Evolutionary conservation across 2,329 filamentous ascomycete species (phyloP).

Genomic region (Fusarium redolens): DNA sequence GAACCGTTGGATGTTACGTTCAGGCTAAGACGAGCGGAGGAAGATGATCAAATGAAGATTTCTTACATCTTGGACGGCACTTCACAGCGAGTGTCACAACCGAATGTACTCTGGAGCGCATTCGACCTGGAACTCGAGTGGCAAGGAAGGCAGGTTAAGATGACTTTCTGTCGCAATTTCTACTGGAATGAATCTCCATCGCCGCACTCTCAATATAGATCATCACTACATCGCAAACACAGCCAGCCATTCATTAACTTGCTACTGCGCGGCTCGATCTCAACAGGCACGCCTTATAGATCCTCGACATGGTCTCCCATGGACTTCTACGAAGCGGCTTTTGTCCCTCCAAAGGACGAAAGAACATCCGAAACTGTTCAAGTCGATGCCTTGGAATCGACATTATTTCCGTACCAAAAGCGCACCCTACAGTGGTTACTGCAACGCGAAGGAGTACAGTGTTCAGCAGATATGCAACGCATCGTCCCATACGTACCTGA

Average conservation of each 20-base stretch:
- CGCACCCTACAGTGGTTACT: constrained; percentile 78
- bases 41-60: constrained; percentile 22
- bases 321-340: constrained; percentile 76
- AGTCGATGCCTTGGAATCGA: constrained; percentile 59
- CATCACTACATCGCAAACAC: constrained; percentile 42
- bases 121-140: constrained; percentile 48
- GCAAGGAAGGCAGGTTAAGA: constrained; percentile 37
- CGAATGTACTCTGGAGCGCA: constrained; percentile 52
- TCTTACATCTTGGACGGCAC: background rate
- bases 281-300: background rate
- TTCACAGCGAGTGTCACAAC: constrained; percentile 27
- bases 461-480: constrained; percentile 45
- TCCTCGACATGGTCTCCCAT: constrained; percentile 56
- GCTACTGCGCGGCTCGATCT: constrained; percentile 46
- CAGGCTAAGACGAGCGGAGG: constrained; percentile 40
- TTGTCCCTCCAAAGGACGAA: constrained; percentile 65
- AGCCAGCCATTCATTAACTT: constrained; percentile 53
- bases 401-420: constrained; percentile 78
- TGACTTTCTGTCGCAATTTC: constrained; percentile 51
- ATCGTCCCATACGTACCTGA: constrained; percentile 33
- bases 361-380: constrained; percentile 51
- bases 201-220: constrained; percentile 47
- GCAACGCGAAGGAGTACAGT: constrained; percentile 70
- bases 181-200: constrained; percentile 57
- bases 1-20: constrained; percentile 27